Evolutionary conservation across 129 eudicot species (phyloP).

Genomic region (Flaveria bidentis): DNA sequence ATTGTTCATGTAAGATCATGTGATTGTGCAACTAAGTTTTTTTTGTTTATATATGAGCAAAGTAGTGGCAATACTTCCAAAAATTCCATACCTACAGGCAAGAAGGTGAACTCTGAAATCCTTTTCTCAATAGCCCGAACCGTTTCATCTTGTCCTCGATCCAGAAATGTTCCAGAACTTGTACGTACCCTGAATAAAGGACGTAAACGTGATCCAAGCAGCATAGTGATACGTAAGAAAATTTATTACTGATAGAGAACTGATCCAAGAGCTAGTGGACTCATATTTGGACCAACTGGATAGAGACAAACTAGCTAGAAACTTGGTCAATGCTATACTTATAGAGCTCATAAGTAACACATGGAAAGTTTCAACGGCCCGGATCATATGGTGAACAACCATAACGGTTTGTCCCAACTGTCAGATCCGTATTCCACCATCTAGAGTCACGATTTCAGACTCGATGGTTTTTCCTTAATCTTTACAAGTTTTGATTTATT

Average conservation of each 20-base stretch:
- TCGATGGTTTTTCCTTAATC: no score
- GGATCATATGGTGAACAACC: background rate
- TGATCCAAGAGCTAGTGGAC: background rate
- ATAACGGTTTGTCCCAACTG: background rate
- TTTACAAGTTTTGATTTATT: no score
- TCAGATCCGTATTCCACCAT: background rate
- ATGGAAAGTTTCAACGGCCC: background rate
- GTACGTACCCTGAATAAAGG: constrained; percentile 72
- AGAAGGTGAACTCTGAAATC: constrained; percentile 88
- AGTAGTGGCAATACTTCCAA: constrained; percentile 9
- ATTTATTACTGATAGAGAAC: background rate
- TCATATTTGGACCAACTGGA: background rate
- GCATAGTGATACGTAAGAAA: background rate
- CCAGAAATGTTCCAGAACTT: constrained; percentile 82
- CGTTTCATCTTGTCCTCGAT: constrained; percentile 81
- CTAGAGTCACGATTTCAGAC: background rate
- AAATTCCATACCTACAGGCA: constrained; percentile 73
- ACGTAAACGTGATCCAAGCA: constrained; percentile 4
- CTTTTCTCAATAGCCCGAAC: constrained; percentile 75
- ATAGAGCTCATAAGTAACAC: background rate
- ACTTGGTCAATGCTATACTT: background rate
- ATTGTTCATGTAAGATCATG: background rate
- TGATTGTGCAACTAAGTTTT: background rate
- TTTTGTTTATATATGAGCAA: background rate
- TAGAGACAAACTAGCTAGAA: background rate